Base-by-base conservation (phyloP, 1,284 basidiomycete species). In the Mycosarcoma mackinlayi region DNA sequence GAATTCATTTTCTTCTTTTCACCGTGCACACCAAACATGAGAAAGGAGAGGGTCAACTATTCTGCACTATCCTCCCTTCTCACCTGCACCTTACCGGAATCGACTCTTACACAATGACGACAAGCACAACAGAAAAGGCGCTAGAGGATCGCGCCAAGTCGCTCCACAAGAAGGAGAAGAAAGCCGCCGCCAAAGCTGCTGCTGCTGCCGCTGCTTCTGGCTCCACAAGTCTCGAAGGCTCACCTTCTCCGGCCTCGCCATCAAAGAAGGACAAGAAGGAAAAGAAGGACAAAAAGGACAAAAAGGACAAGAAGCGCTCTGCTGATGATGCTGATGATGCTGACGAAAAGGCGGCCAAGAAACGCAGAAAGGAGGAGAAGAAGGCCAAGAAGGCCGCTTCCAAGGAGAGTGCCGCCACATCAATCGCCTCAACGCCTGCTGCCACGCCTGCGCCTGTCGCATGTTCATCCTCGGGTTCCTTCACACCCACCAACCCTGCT, bases 201-300 rank as follows among this genome's bases (percentile, higher is more conserved):
- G 75, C 62, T 24, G 54, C 68, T 6, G 51, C 50, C 28, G 51
- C 62, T 28, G 76, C 63, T 38, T 50, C 68, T 59, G 45, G 44
- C 11, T 23, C 40, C 11, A 27, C 47, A 27, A 48, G 40, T 50
- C 47, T 30, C 41, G 50, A 54, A 19, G 67, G 61, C 16, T 57
- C 64, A 9, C 57, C 63, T 19, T 55, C 63, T 4, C 63, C 63
- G n/a, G 52, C 56, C 3, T 66, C 63, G 2, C 64, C 64, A 3
- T 21, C 46, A 41, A 61, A 74, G 45, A 64, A 68, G 61, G 59
- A 62, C 49, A 61, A 74, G 45, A 64, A 68, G 58, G 59, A 62
- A 1, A 54, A 82, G 73, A 81, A 78, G 53, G 83, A 84, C 77
- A 84, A 82, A 76, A 64, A 71, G 46, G 83, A 82, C 46, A 75